A percentile compares a stretch with the other conserved stretches of the same genome.
phyloP scores from a whole-genome alignment of 805 yeast genomes.

The Pichia cephalocereana region DNA sequence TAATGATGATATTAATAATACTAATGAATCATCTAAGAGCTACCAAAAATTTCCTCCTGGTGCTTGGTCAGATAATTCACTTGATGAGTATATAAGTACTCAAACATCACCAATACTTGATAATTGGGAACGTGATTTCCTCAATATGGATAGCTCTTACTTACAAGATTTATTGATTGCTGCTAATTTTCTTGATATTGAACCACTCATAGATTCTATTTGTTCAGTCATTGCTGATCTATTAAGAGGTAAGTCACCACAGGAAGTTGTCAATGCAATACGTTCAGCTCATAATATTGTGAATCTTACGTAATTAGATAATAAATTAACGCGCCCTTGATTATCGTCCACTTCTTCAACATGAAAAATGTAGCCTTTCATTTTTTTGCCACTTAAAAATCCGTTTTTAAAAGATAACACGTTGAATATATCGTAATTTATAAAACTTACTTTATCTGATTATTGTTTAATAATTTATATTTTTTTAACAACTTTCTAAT shows the following conservation, averaged over 20 bases:
- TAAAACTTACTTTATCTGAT: too few relatives aligned
- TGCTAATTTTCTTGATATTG: conserved; percentile 67
- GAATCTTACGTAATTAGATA: neutral
- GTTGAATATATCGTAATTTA: too few relatives aligned
- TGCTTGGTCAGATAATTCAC: conserved; percentile 26
- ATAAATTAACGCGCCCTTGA: too few relatives aligned
- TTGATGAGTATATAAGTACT: conserved; percentile 55
- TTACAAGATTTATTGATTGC: conserved; percentile 62
- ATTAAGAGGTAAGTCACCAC: conserved; percentile 66
- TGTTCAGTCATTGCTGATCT: conserved; percentile 70
- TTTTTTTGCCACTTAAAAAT: too few relatives aligned
- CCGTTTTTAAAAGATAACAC: too few relatives aligned
- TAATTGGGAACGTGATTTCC: conserved; percentile 85
- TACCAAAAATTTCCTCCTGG: neutral
- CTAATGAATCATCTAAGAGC: neutral
- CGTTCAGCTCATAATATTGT: conserved; percentile 30
- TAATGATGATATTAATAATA: neutral
- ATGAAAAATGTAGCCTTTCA: too few relatives aligned
- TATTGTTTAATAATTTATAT: too few relatives aligned
- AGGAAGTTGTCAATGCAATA: conserved; percentile 63
- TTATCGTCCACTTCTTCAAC: too few relatives aligned
- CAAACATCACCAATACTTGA: conserved; percentile 33
- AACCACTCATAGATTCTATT: conserved; percentile 60
- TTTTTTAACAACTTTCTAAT: too few relatives aligned
- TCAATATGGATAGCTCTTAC: conserved; percentile 81